Conservation (phyloP, 2,329 filamentous ascomycete species). For the Hymenoscyphus infarciens region DNA sequence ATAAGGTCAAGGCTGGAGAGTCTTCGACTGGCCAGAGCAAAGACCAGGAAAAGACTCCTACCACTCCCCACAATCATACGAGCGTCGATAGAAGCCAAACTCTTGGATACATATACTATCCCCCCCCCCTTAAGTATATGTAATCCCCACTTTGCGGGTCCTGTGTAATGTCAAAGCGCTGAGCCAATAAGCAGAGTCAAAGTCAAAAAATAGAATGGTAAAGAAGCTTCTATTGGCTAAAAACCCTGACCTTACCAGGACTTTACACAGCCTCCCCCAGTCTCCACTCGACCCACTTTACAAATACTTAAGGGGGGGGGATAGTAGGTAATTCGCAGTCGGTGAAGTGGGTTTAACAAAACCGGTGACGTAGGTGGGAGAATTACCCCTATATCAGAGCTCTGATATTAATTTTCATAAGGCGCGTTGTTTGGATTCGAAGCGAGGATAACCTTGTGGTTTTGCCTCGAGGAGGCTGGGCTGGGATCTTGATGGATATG, state of each 20-base stretch:
- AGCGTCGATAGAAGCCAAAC: background rate
- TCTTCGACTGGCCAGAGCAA: background rate
- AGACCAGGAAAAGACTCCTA: background rate
- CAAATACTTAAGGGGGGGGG: too few species aligned
- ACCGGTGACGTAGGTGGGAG: background rate
- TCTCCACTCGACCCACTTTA: too few species aligned
- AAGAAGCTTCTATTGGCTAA: too few species aligned
- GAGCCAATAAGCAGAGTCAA: too few species aligned
- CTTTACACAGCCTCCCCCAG: too few species aligned
- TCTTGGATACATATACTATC: too few species aligned
- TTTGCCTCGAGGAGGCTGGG: background rate
- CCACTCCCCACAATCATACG: background rate
- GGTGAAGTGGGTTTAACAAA: background rate
- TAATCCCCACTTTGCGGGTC: too few species aligned
- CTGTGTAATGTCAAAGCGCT: too few species aligned
- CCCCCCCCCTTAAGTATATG: too few species aligned
- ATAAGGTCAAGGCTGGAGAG: background rate
- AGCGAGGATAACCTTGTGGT: conserved; percentile 1
- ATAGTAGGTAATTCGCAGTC: too few species aligned
- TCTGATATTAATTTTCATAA: background rate
- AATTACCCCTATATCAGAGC: background rate
- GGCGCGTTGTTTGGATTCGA: background rate
- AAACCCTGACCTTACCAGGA: too few species aligned
- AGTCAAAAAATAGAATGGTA: too few species aligned
- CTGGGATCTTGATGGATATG: background rate